phyloP scores from a whole-genome alignment of 805 yeast species.

The Lachancea nothofagi region DNA sequence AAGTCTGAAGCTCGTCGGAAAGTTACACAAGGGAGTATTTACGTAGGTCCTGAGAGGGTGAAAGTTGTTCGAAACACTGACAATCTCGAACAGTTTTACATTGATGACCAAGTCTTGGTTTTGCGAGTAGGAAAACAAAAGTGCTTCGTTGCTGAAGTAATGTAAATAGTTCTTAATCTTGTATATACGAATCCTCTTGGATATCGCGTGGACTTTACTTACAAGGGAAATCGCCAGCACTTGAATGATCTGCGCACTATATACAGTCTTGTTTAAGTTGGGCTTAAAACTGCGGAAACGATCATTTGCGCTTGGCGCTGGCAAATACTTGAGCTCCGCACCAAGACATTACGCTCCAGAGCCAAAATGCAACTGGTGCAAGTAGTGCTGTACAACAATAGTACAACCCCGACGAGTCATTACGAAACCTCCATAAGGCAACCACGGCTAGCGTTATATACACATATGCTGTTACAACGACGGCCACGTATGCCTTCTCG shows the following conservation, averaged over 20 bases:
- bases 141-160: constrained; percentile 48
- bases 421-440: constrained; percentile 13
- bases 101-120: constrained; percentile 56
- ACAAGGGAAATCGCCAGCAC: too few species aligned
- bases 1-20: constrained; percentile 56
- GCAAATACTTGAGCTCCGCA: constrained; percentile 30
- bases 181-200: too few species aligned
- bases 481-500: neutral
- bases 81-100: constrained; percentile 44
- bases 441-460: constrained; percentile 13
- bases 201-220: too few species aligned
- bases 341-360: constrained; percentile 33
- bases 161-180: constrained; percentile 3
- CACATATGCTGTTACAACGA: constrained; percentile 16
- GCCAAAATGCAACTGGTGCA: constrained; percentile 29
- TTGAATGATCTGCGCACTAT: too few species aligned
- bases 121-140: constrained; percentile 72
- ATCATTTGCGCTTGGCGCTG: constrained; percentile 21
- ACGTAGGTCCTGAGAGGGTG: constrained; percentile 54
- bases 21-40: constrained; percentile 67
- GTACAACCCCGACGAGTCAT: constrained; percentile 14
- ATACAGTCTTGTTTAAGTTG: too few species aligned
- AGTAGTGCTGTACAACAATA: constrained; percentile 29
- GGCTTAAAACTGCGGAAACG: too few species aligned
- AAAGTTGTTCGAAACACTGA: constrained; percentile 51